phyloP scores from a whole-genome alignment of 108 stramenopile genomes.

The Cyclotella cryptica region DNA sequence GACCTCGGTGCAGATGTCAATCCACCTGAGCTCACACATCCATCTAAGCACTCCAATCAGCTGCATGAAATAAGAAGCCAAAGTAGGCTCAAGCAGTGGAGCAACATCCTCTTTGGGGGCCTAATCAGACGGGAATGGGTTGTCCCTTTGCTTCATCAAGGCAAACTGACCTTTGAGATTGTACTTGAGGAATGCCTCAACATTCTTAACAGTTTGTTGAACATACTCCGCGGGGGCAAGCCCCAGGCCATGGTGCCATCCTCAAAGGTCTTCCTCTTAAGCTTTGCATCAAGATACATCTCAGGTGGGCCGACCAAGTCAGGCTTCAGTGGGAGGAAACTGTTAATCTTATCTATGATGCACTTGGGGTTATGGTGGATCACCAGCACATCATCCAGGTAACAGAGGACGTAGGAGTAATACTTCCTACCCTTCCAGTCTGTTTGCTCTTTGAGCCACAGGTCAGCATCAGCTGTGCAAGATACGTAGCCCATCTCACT shows the following conservation, averaged over 20 bases:
- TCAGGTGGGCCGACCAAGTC: slow-evolving; percentile 29
- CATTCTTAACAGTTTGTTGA: slow-evolving; percentile 23
- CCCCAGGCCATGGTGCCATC: slow-evolving; percentile 38
- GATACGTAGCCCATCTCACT: slow-evolving; percentile 20
- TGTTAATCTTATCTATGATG: background rate
- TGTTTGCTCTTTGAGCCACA: slow-evolving; percentile 34
- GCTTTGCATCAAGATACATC: slow-evolving; percentile 48
- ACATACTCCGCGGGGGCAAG: slow-evolving; percentile 33
- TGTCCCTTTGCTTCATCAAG: slow-evolving; percentile 9
- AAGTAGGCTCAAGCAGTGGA: background rate
- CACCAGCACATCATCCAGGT: slow-evolving; percentile 17
- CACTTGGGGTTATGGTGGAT: slow-evolving; percentile 31
- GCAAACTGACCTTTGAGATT: background rate
- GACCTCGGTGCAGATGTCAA: slow-evolving; percentile 56
- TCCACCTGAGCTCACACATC: slow-evolving; percentile 58
- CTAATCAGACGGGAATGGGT: slow-evolving; percentile 33
- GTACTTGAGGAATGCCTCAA: background rate
- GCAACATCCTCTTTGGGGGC: slow-evolving; percentile 7
- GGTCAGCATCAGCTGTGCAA: slow-evolving; percentile 48
- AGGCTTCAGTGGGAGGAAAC: slow-evolving; percentile 16
- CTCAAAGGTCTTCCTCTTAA: background rate
- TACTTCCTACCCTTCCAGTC: slow-evolving; percentile 18
- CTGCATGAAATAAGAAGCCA: slow-evolving; percentile 22
- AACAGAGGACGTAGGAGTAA: slow-evolving; percentile 49
- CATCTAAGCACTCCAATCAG: slow-evolving; percentile 56